Conservation (phyloP, 306 rosid species). For the Medicago arabica region DNA sequence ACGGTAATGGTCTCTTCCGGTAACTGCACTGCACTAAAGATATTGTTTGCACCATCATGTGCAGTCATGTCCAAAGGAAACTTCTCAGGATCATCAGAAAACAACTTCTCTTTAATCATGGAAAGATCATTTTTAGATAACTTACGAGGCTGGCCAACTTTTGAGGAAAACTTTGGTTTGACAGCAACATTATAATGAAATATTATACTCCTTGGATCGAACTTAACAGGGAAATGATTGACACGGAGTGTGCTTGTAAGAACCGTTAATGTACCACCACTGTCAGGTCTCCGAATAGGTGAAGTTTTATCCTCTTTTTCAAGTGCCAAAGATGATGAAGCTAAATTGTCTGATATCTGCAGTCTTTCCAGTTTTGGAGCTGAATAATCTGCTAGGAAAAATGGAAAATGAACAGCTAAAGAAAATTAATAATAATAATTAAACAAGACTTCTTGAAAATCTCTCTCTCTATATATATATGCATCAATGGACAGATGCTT, state of each 20-base stretch:
- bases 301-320: slow-evolving; percentile 31
- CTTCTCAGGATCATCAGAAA: slow-evolving; percentile 50
- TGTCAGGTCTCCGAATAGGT: slow-evolving; percentile 69
- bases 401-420: not conserved
- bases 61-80: slow-evolving; percentile 68
- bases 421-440: slow-evolving; percentile 16
- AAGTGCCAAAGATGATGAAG: not conserved
- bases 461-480: no score
- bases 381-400: slow-evolving; percentile 37
- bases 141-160: slow-evolving; percentile 50
- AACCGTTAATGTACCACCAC: slow-evolving; percentile 52
- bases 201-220: slow-evolving; percentile 52
- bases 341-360: slow-evolving; percentile 31
- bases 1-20: slow-evolving; percentile 64
- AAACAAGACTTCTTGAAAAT: no score
- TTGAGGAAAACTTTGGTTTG: slow-evolving; percentile 50
- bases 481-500: not conserved
- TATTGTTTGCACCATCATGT: slow-evolving; percentile 72
- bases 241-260: slow-evolving; percentile 49
- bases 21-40: slow-evolving; percentile 64
- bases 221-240: slow-evolving; percentile 62
- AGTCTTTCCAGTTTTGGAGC: slow-evolving; percentile 39
- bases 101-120: slow-evolving; percentile 59
- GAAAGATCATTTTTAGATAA: slow-evolving; percentile 59
- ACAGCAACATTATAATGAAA: slow-evolving; percentile 65